Percentiles rank a stretch among this genome's conserved stretches.
Evolutionary conservation across 31 red algal genomes (phyloP).

Genomic region (Endocladia muricata): DNA sequence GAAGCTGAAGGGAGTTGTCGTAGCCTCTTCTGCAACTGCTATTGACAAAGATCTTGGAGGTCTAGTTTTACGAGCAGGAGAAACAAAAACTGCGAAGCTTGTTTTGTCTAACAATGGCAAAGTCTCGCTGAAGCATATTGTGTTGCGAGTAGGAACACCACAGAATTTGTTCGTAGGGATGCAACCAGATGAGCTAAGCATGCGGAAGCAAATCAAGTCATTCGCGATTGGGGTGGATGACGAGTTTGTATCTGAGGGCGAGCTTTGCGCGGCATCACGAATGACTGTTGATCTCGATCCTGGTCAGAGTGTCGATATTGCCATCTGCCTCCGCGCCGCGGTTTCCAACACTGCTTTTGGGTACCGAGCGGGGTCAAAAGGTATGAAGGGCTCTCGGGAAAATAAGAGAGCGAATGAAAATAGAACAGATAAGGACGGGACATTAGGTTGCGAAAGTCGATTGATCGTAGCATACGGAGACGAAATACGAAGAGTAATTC

Average conservation of each 20-base stretch:
- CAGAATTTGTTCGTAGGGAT: conserved; percentile 36
- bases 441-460: conserved; percentile 1
- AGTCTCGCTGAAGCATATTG: conserved; percentile 16
- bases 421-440: background rate
- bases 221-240: conserved; percentile 44
- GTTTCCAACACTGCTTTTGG: conserved; percentile 28
- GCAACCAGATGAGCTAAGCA: background rate
- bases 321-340: conserved; percentile 41
- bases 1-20: conserved; percentile 12
- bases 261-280: conserved; percentile 23
- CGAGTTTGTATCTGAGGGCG: conserved; percentile 14
- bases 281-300: conserved; percentile 17
- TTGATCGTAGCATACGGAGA: conserved; percentile 42
- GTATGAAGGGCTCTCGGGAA: conserved; percentile 12
- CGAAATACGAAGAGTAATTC: conserved; percentile 10
- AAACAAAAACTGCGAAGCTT: conserved; percentile 15
- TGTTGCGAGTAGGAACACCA: conserved; percentile 53
- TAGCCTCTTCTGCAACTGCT: background rate
- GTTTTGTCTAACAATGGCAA: conserved; percentile 26
- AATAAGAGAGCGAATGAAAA: conserved; percentile 5
- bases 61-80: conserved; percentile 42
- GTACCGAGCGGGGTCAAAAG: background rate
- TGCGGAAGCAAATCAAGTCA: background rate
- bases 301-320: background rate
- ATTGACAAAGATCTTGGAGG: background rate